Conservation (phyloP, 1,284 basidiomycete genomes). For the Phylloboletellus chloephorus region DNA sequence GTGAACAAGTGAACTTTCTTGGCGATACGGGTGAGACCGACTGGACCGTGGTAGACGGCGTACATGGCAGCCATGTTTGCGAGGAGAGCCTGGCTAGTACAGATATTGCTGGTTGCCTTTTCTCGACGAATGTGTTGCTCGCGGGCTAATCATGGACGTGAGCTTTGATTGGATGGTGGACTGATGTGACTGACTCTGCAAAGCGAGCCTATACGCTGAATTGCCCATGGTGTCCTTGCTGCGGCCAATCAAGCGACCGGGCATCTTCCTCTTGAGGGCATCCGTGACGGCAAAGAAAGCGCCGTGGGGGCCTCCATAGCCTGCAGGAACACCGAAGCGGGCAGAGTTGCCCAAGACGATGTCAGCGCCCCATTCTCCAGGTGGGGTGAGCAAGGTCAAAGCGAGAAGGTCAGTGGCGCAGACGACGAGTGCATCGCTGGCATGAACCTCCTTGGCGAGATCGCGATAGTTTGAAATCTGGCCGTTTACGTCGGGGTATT, state of each 20-base stretch:
- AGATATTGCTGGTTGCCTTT: slow-evolving; percentile 93
- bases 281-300: slow-evolving; percentile 96
- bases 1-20: slow-evolving; percentile 89
- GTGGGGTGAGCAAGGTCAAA: slow-evolving; percentile 89
- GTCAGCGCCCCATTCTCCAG: slow-evolving; percentile 98
- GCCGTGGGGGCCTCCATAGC: slow-evolving; percentile 89
- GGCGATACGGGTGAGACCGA: slow-evolving; percentile 82
- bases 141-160: slow-evolving; percentile 52
- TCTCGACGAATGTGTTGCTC: slow-evolving; percentile 96
- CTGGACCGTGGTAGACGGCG: slow-evolving; percentile 93
- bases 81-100: slow-evolving; percentile 88
- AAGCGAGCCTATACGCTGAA: slow-evolving; percentile 86
- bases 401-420: slow-evolving; percentile 92
- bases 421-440: slow-evolving; percentile 73
- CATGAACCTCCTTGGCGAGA: slow-evolving; percentile 69
- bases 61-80: slow-evolving; percentile 99
- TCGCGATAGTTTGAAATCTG: slow-evolving; percentile 72
- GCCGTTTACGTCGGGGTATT: slow-evolving; percentile 92
- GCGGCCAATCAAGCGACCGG: slow-evolving; percentile 88
- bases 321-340: slow-evolving; percentile 89
- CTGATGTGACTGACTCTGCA: slow-evolving; percentile 74
- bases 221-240: slow-evolving; percentile 83
- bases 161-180: slow-evolving; percentile 5
- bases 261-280: slow-evolving; percentile 94
- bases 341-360: slow-evolving; percentile 94